Conservation (phyloP, 306 rosid genomes). For the Begonia masoniana region DNA sequence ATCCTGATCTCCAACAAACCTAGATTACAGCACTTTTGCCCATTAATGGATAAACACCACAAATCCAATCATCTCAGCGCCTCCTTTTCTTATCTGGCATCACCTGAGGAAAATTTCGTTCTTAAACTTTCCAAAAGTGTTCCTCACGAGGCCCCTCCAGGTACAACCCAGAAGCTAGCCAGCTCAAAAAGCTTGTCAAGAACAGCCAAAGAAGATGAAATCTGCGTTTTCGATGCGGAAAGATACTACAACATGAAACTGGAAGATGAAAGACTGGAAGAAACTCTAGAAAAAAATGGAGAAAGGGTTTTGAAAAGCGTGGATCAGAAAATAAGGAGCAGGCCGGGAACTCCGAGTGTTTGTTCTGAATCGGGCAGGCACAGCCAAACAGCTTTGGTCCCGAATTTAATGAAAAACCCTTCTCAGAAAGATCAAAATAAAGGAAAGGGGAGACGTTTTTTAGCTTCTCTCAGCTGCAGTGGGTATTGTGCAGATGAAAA, state of each 20-base stretch:
- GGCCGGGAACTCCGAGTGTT: constrained; percentile 29
- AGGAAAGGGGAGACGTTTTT: constrained; percentile 10
- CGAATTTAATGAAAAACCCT: constrained; percentile 12
- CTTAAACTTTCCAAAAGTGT: no score
- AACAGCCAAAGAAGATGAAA: constrained; percentile 17
- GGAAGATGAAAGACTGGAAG: constrained; percentile 8
- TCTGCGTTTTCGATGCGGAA: constrained; percentile 37
- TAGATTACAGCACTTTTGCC: no score
- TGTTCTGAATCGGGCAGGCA: constrained; percentile 29
- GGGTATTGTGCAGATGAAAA: constrained; percentile 31
- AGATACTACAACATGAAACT: constrained; percentile 27
- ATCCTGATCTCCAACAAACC: no score
- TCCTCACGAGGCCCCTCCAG: constrained; percentile 5
- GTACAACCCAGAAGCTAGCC: constrained; percentile 13
- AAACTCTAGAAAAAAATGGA: neutral
- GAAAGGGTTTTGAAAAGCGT: neutral
- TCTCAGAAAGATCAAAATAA: constrained; percentile 14
- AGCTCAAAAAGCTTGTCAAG: neutral
- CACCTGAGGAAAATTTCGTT: no score
- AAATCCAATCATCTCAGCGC: no score
- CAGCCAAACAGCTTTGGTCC: constrained; percentile 13
- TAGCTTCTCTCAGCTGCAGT: constrained; percentile 23
- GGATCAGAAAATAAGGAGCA: constrained; percentile 8
- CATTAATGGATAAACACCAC: no score
- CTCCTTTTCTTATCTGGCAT: no score